These are phyloP conservation scores for Andalucia godoyi DNA, from an alignment of 78 protist species.

Conservation along the genomic window DNA sequence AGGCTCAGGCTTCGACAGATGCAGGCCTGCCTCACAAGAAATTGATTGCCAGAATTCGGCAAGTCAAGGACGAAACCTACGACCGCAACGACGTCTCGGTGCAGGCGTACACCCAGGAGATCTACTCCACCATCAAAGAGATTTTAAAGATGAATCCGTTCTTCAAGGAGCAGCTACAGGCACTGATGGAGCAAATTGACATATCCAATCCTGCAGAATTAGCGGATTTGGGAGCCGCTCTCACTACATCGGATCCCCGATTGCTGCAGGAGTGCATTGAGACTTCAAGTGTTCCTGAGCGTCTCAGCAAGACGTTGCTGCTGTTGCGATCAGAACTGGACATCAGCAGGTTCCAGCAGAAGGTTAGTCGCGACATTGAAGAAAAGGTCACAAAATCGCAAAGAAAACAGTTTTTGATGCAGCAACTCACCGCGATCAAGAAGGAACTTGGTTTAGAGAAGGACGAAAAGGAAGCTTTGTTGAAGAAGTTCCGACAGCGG, in stretches of 20 bases:
- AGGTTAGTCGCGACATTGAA: slow-evolving; percentile 14
- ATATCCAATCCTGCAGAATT: background rate
- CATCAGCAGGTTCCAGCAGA: background rate
- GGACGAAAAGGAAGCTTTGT: slow-evolving; percentile 57
- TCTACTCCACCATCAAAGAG: slow-evolving; percentile 19
- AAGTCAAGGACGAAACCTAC: background rate
- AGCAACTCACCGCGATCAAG: slow-evolving; percentile 61
- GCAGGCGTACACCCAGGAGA: slow-evolving; percentile 20
- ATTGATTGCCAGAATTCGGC: background rate
- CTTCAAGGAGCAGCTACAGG: slow-evolving; percentile 24
- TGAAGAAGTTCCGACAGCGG: slow-evolving; percentile 45
- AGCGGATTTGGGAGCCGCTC: slow-evolving; percentile 20
- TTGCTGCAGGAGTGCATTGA: slow-evolving; percentile 22
- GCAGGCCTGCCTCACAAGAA: no score
- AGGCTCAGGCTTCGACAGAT: no score
- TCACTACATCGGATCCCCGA: slow-evolving; percentile 14
- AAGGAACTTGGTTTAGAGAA: slow-evolving; percentile 58
- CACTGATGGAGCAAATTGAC: background rate
- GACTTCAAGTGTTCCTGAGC: slow-evolving; percentile 2
- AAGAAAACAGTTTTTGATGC: slow-evolving; percentile 32
- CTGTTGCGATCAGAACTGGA: background rate
- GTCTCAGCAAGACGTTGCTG: slow-evolving; percentile 9
- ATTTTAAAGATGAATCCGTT: slow-evolving; percentile 17
- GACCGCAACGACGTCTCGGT: background rate
- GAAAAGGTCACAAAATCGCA: slow-evolving; percentile 23